Evolutionary conservation across 106 monocot species (phyloP).

Genomic region (Agapanthus africanus): DNA sequence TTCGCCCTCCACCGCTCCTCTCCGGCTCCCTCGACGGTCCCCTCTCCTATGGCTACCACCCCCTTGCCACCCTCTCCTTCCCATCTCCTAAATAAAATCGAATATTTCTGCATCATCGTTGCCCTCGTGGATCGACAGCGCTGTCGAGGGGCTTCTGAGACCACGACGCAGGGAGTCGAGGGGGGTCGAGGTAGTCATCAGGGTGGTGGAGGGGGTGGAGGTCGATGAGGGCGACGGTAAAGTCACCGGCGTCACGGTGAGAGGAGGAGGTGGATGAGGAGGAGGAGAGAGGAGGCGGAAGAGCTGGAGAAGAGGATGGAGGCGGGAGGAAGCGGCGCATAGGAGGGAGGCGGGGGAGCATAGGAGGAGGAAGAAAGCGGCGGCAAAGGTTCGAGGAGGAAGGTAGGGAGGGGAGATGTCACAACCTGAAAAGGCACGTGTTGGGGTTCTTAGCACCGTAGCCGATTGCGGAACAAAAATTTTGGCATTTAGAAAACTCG

Average conservation of each 20-base stretch:
- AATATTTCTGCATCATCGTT: background rate
- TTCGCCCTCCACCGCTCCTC: conserved; percentile 62
- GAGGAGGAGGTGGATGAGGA: conserved; percentile 11
- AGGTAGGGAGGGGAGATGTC: too few relatives aligned
- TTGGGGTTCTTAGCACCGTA: too few relatives aligned
- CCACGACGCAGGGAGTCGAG: conserved; percentile 53
- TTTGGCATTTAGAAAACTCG: too few relatives aligned
- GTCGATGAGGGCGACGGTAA: conserved; percentile 19
- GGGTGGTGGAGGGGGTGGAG: conserved; percentile 43
- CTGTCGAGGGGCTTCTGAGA: conserved; percentile 31
- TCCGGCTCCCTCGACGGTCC: conserved; percentile 12
- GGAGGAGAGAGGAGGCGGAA: too few relatives aligned
- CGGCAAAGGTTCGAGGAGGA: too few relatives aligned
- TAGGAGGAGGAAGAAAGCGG: too few relatives aligned
- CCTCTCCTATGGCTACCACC: conserved; percentile 43
- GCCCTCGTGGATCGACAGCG: conserved; percentile 68
- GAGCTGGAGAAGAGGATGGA: too few relatives aligned
- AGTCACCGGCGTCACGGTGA: conserved; percentile 16
- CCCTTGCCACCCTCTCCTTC: conserved; percentile 26
- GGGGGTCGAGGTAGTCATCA: conserved; percentile 43
- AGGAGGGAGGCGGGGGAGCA: too few relatives aligned
- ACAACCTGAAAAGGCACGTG: too few relatives aligned
- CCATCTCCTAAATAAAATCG: background rate
- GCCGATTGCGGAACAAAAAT: too few relatives aligned
- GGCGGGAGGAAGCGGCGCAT: too few relatives aligned